A percentile compares a stretch with the other conserved stretches of the same genome.
These are phyloP conservation scores for Emiliania huxleyi DNA, from an alignment of 78 protist genomes.

Conservation along the genomic window DNA sequence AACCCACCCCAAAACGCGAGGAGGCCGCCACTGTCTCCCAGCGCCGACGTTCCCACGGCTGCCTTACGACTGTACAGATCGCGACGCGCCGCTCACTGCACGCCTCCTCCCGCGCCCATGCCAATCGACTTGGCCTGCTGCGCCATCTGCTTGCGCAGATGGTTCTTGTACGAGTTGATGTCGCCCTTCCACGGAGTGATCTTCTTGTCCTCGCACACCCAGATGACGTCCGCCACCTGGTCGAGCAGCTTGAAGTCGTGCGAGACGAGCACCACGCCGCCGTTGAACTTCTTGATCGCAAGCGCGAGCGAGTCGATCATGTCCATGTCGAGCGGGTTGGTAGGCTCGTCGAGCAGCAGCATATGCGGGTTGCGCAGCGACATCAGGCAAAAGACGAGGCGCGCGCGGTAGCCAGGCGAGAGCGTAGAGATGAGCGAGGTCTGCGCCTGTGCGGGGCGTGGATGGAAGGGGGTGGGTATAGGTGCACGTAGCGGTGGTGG, in stretches of 20 bases:
- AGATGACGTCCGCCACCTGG: slow-evolving; percentile 35
- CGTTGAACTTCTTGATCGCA: slow-evolving; percentile 77
- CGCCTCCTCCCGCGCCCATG: not conserved
- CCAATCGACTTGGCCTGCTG: not conserved
- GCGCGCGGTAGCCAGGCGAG: slow-evolving; percentile 60
- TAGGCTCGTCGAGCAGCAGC: slow-evolving; percentile 80
- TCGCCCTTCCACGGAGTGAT: not conserved
- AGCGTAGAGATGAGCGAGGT: not conserved
- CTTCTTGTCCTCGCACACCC: slow-evolving; percentile 55
- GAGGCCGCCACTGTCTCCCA: no score
- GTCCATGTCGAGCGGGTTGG: slow-evolving; percentile 88
- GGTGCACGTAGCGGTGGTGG: not conserved
- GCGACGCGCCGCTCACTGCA: not conserved
- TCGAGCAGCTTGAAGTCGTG: slow-evolving; percentile 52
- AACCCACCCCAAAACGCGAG: no score
- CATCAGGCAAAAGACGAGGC: slow-evolving; percentile 80
- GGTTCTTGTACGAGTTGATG: slow-evolving; percentile 1
- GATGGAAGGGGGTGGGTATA: no score
- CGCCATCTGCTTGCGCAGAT: not conserved
- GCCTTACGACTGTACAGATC: no score
- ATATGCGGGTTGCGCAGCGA: slow-evolving; percentile 17
- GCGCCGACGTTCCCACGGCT: no score
- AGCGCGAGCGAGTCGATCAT: slow-evolving; percentile 78
- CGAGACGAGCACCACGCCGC: slow-evolving; percentile 81
- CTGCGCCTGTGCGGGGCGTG: no score